Percentiles rank a stretch among this genome's conserved stretches.
phyloP scores from a whole-genome alignment of 2,329 filamentous ascomycete genomes.

The Alternaria sp. region DNA sequence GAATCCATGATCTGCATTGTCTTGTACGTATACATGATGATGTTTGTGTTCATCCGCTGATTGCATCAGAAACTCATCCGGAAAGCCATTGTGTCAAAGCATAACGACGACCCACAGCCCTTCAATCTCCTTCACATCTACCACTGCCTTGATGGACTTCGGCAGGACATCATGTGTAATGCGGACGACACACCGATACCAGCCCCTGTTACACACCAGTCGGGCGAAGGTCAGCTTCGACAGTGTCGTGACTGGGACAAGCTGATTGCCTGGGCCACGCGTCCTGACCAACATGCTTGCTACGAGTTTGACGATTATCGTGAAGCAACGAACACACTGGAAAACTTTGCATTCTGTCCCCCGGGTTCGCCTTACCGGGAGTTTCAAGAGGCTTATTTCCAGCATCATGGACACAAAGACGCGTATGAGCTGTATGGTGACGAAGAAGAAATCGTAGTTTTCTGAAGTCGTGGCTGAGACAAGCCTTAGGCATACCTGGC shows the following conservation, averaged over 20 bases:
- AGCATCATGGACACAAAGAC: conserved; percentile 43
- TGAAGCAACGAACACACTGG: conserved; percentile 43
- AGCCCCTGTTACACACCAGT: conserved; percentile 27
- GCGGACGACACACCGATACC: conserved; percentile 47
- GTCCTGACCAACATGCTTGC: conserved; percentile 41
- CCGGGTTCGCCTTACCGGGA: conserved; percentile 36
- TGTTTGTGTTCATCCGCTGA: neutral
- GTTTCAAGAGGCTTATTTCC: conserved; percentile 41
- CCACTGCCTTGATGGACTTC: conserved; percentile 42
- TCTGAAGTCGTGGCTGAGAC: conserved; percentile 8
- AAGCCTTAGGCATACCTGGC: neutral
- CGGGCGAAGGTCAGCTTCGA: conserved; percentile 38
- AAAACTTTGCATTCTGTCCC: conserved; percentile 44
- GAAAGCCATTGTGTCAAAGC: conserved; percentile 41
- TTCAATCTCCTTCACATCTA: conserved; percentile 39
- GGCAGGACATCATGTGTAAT: conserved; percentile 44
- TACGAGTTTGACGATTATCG: conserved; percentile 44
- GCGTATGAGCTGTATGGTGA: conserved; percentile 31
- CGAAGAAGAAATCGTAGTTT: conserved; percentile 22
- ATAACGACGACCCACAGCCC: conserved; percentile 26
- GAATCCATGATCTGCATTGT: conserved; percentile 44
- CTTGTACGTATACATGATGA: conserved; percentile 22
- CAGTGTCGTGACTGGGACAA: conserved; percentile 44
- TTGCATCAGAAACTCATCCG: conserved; percentile 39
- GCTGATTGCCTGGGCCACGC: conserved; percentile 40